phyloP scores from a whole-genome alignment of 2,329 filamentous ascomycete genomes.

The Aspergillus vadensis region DNA sequence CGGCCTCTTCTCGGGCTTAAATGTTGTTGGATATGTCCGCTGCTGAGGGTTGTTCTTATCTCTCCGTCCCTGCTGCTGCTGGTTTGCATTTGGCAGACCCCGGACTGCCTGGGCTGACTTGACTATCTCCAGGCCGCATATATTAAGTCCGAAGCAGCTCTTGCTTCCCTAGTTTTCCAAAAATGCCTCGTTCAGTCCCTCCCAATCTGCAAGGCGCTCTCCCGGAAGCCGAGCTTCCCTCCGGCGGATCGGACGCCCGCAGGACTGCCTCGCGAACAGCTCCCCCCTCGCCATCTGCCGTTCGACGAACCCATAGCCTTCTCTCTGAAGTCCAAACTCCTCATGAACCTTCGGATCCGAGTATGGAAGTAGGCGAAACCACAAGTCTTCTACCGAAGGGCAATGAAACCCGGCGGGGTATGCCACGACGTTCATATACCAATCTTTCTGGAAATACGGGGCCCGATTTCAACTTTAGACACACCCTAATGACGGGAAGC shows the following conservation, averaged over 20 bases:
- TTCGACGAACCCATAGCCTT: slow-evolving; percentile 34
- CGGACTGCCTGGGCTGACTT: slow-evolving; percentile 1
- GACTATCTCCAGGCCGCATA: neutral
- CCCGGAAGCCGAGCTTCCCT: slow-evolving; percentile 17
- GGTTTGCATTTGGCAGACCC: neutral
- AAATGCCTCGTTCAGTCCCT: slow-evolving; percentile 37
- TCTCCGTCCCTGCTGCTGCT: neutral
- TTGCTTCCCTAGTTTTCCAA: slow-evolving; percentile 9
- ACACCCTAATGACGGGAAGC: slow-evolving; percentile 38
- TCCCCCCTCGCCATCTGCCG: slow-evolving; percentile 39
- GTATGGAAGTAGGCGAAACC: slow-evolving; percentile 36
- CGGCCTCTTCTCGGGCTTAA: neutral
- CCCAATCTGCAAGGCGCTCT: slow-evolving; percentile 25
- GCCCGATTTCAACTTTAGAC: slow-evolving; percentile 36
- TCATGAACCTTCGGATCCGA: slow-evolving; percentile 35
- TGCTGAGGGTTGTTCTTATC: neutral
- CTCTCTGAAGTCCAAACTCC: slow-evolving; percentile 35
- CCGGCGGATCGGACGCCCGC: slow-evolving; percentile 10
- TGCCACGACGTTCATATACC: slow-evolving; percentile 40
- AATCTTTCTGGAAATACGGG: slow-evolving; percentile 37
- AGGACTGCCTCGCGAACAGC: slow-evolving; percentile 31
- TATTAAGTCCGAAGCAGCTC: slow-evolving; percentile 1
- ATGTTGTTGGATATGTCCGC: slow-evolving; percentile 5
- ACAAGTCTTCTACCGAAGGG: slow-evolving; percentile 37
- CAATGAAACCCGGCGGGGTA: slow-evolving; percentile 20